These are phyloP conservation scores for Wickerhamomyces sp. DNA, from an alignment of 1,139 yeast genomes.

Conservation along the genomic window DNA sequence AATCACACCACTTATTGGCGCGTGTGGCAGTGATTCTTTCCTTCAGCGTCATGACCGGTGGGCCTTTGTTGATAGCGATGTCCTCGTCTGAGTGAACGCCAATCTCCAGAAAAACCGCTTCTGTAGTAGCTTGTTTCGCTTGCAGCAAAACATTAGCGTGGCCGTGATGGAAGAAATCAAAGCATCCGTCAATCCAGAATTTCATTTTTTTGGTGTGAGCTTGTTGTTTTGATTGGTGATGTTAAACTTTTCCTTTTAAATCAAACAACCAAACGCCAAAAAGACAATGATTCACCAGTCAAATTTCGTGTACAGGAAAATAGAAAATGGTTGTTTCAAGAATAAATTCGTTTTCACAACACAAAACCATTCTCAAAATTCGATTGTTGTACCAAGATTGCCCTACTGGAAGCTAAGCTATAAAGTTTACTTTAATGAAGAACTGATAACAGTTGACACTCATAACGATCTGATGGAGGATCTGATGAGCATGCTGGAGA, in stretches of 20 bases:
- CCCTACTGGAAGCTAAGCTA: not conserved
- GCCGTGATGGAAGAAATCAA: slow-evolving; percentile 96
- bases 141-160: slow-evolving; percentile 97
- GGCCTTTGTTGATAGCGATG: slow-evolving; percentile 78
- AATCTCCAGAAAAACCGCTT: slow-evolving; percentile 52
- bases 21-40: slow-evolving; percentile 82
- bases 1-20: slow-evolving; percentile 87
- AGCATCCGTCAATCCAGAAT: slow-evolving; percentile 97
- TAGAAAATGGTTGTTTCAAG: not conserved
- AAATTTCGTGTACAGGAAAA: not conserved
- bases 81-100: slow-evolving; percentile 95
- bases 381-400: not conserved
- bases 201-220: slow-evolving; percentile 13
- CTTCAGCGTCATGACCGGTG: slow-evolving; percentile 80
- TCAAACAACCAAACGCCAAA: not conserved
- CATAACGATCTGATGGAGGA: not conserved
- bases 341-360: not conserved
- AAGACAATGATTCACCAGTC: not conserved
- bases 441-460: not conserved
- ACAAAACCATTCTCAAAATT: not conserved
- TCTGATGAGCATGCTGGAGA: not conserved
- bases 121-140: slow-evolving; percentile 44
- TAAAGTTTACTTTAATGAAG: not conserved
- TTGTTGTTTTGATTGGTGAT: not conserved
- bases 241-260: too few relatives aligned